Conservation (phyloP, 2,329 filamentous ascomycete species). For the Ophiostoma montium region DNA sequence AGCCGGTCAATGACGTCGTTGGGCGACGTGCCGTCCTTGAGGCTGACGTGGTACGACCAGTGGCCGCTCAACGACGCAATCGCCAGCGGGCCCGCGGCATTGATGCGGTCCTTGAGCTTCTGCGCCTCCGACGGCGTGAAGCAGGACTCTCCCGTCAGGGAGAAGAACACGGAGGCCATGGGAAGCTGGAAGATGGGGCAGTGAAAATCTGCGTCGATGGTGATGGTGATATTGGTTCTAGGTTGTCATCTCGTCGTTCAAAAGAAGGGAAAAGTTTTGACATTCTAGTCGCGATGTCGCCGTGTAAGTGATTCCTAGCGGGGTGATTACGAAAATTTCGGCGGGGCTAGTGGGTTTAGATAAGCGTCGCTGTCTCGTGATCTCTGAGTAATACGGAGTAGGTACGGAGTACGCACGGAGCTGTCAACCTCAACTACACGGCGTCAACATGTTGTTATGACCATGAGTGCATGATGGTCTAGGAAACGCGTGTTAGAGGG, state of each 20-base stretch:
- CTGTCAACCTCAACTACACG: too few relatives aligned
- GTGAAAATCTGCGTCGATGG: neutral
- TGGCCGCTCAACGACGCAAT: conserved; percentile 35
- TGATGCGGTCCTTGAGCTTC: conserved; percentile 30
- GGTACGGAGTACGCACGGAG: too few relatives aligned
- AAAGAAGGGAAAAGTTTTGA: neutral
- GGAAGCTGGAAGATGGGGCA: neutral
- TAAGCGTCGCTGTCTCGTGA: neutral
- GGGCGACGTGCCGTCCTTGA: conserved; percentile 30
- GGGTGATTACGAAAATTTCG: conserved; percentile 10
- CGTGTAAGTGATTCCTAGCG: conserved; percentile 6
- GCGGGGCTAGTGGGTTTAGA: conserved; percentile 3
- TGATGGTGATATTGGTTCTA: conserved; percentile 2
- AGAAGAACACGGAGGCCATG: conserved; percentile 13
- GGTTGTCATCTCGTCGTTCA: conserved; percentile 4
- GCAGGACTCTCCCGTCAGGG: conserved; percentile 22
- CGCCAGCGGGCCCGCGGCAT: conserved; percentile 24
- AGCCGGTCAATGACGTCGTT: conserved; percentile 29
- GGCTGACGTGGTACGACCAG: conserved; percentile 55
- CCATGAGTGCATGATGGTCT: too few relatives aligned
- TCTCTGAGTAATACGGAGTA: too few relatives aligned
- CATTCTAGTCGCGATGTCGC: neutral
- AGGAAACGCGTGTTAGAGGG: neutral
- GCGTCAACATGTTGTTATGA: neutral
- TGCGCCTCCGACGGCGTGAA: conserved; percentile 32